These are phyloP conservation scores for Candida sanyaensis DNA, from an alignment of 1,139 yeast species.

Conservation along the genomic window DNA sequence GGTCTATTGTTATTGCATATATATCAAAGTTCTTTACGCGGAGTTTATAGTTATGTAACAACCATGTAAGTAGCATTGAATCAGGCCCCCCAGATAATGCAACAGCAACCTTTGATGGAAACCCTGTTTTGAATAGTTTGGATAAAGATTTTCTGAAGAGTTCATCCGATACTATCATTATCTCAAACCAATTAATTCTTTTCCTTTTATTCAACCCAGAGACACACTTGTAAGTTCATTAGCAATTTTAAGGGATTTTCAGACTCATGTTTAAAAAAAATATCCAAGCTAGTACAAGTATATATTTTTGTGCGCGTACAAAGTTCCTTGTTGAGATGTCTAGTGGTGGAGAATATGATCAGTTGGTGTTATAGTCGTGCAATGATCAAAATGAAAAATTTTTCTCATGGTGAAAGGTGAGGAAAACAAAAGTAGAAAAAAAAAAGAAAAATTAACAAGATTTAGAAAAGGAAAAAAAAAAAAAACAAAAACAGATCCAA, in stretches of 20 bases:
- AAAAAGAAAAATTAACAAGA: neutral
- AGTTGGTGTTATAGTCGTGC: neutral
- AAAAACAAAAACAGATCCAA: neutral
- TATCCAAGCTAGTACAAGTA: too few relatives aligned
- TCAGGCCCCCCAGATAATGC: conserved; percentile 86
- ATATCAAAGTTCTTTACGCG: conserved; percentile 27
- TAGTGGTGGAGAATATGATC: neutral
- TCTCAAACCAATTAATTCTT: too few relatives aligned
- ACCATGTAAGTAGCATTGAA: conserved; percentile 65
- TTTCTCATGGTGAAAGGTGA: neutral
- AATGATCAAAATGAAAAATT: neutral
- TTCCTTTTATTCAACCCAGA: too few relatives aligned
- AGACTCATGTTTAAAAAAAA: too few relatives aligned
- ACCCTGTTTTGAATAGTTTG: conserved; percentile 7
- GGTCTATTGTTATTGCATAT: conserved; percentile 60
- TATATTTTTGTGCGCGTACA: neutral
- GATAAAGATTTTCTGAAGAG: conserved; percentile 4
- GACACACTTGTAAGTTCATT: too few relatives aligned
- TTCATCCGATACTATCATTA: conserved; percentile 8
- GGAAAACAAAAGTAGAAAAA: neutral
- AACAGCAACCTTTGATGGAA: conserved; percentile 22
- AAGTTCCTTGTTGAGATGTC: neutral
- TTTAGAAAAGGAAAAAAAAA: neutral
- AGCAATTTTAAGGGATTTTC: too few relatives aligned
- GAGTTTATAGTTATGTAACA: conserved; percentile 35